Evolutionary conservation across 345 rosid genomes (phyloP).

Genomic region (Eucalyptus globulus): DNA sequence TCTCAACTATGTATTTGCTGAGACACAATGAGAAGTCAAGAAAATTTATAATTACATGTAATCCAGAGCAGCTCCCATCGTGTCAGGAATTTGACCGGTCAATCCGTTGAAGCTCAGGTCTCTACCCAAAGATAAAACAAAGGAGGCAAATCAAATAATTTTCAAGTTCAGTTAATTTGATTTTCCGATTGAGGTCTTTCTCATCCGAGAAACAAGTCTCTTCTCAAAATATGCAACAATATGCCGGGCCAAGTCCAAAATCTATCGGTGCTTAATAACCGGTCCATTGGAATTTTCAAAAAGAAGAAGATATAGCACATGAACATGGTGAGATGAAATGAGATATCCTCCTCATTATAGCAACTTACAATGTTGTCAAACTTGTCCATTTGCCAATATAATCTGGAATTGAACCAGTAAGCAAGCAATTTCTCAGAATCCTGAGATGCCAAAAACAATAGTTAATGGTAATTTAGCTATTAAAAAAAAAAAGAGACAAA

Average conservation of each 20-base stretch:
- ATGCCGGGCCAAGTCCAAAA: background rate
- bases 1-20: background rate
- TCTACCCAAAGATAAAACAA: slow-evolving; percentile 14
- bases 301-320: background rate
- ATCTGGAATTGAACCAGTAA: slow-evolving; percentile 31
- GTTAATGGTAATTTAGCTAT: background rate
- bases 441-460: slow-evolving; percentile 14
- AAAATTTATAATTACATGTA: slow-evolving; percentile 33
- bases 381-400: slow-evolving; percentile 21
- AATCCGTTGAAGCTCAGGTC: slow-evolving; percentile 74
- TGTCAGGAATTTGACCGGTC: slow-evolving; percentile 34
- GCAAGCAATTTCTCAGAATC: slow-evolving; percentile 47
- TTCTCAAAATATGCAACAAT: background rate
- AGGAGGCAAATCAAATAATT: background rate
- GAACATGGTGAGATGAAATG: background rate
- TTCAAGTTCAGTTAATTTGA: background rate
- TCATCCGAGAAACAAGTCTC: background rate
- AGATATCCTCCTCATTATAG: background rate
- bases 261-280: background rate
- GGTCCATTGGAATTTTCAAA: background rate
- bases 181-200: background rate
- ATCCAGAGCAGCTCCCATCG: background rate
- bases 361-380: slow-evolving; percentile 44
- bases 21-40: background rate
- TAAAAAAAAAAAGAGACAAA: background rate